phyloP scores from a whole-genome alignment of 352 stramenopile species.

The Phytopythium litorale region DNA sequence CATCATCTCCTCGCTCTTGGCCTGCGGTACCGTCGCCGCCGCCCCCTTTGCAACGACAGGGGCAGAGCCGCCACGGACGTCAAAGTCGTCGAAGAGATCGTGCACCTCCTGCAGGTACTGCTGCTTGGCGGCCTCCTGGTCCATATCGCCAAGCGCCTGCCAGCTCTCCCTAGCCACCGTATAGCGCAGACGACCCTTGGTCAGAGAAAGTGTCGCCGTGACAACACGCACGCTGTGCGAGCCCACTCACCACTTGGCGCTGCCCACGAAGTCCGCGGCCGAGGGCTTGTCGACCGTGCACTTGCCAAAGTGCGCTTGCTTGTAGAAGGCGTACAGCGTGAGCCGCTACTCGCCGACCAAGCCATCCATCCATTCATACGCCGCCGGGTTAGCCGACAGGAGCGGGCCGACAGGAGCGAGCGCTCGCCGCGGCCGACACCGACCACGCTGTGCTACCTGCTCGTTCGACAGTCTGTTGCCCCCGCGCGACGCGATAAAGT shows the following conservation, averaged over 20 bases:
- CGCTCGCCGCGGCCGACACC: not conserved
- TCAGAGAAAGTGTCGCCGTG: not conserved
- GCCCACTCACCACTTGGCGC: constrained; percentile 56
- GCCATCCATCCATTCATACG: not conserved
- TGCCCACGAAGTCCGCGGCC: constrained; percentile 59
- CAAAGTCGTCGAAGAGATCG: constrained; percentile 67
- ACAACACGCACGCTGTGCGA: not conserved
- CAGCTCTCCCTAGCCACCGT: constrained; percentile 50
- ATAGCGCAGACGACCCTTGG: not conserved
- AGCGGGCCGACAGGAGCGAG: not conserved
- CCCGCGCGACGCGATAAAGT: constrained; percentile 44
- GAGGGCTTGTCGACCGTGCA: constrained; percentile 56
- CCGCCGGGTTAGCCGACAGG: not conserved
- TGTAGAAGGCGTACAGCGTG: constrained; percentile 81
- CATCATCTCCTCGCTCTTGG: constrained; percentile 24
- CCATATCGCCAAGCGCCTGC: constrained; percentile 55
- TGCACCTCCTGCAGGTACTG: constrained; percentile 71
- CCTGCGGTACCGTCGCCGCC: constrained; percentile 14
- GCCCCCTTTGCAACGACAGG: constrained; percentile 14
- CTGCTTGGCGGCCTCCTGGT: constrained; percentile 44
- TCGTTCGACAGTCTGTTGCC: constrained; percentile 61
- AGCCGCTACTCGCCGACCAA: constrained; percentile 26
- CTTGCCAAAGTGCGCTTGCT: constrained; percentile 63
- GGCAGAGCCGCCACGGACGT: constrained; percentile 24
- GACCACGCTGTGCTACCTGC: constrained; percentile 27